Conservation (phyloP, 2,329 filamentous ascomycete genomes). For the Colletotrichum lini region DNA sequence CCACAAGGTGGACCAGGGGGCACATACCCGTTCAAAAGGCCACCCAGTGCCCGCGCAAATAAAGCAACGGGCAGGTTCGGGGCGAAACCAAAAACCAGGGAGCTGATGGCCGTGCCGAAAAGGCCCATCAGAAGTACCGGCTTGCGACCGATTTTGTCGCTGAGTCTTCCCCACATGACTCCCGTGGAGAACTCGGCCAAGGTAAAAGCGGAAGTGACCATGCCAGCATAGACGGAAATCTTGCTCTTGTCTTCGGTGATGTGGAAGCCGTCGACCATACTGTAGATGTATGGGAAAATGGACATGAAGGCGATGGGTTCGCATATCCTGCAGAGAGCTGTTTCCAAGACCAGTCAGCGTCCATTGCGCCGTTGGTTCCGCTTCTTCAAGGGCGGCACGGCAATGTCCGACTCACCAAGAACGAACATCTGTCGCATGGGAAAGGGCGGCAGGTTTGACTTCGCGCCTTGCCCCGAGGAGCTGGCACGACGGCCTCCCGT, state of each 20-base stretch:
- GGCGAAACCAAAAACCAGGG: conserved; percentile 92
- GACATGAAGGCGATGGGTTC: conserved; percentile 99
- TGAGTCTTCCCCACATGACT: conserved; percentile 92
- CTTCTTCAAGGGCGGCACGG: background rate
- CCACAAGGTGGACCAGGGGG: background rate
- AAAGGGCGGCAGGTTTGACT: conserved; percentile 48
- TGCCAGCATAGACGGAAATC: conserved; percentile 93
- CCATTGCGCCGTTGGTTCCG: background rate
- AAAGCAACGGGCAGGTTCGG: conserved; percentile 86
- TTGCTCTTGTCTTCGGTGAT: conserved; percentile 83
- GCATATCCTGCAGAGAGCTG: conserved; percentile 94
- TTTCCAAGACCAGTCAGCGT: background rate
- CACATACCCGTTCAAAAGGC: conserved; percentile 89
- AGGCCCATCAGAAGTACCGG: conserved; percentile 92
- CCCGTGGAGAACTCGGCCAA: conserved; percentile 95
- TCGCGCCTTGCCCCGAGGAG: conserved; percentile 29
- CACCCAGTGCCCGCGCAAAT: conserved; percentile 89
- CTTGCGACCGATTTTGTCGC: conserved; percentile 92
- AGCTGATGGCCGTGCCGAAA: conserved; percentile 91
- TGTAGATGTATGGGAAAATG: conserved; percentile 98
- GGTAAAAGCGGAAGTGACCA: conserved; percentile 97
- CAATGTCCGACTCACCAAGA: conserved; percentile 54
- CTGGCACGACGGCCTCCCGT: conserved; percentile 34
- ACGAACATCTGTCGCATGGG: conserved; percentile 66
- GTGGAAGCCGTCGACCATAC: conserved; percentile 94